These are phyloP conservation scores for Blastocystis sp. DNA, from an alignment of 352 stramenopile genomes.

Conservation along the genomic window DNA sequence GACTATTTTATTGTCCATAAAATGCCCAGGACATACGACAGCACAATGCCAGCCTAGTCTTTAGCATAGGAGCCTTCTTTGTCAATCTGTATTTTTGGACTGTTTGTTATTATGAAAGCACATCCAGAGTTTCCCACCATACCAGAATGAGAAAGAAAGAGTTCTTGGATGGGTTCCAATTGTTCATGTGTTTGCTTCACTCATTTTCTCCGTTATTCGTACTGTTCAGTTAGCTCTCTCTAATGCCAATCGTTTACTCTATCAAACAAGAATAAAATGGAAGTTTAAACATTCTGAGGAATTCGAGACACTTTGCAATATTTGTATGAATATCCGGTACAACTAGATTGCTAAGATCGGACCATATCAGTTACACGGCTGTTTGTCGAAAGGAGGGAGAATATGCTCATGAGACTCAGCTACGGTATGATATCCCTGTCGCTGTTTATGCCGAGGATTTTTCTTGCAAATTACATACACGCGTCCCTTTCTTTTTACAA, in stretches of 20 bases:
- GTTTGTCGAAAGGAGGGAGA: neutral
- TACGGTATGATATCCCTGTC: slow-evolving; percentile 79
- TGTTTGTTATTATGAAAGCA: too few species aligned
- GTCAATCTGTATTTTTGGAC: too few species aligned
- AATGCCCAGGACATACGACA: slow-evolving; percentile 58
- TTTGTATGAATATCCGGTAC: neutral
- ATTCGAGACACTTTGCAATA: neutral
- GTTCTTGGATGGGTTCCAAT: too few species aligned
- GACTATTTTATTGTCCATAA: slow-evolving; percentile 44
- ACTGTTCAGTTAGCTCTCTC: too few species aligned
- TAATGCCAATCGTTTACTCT: neutral
- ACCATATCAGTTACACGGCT: neutral
- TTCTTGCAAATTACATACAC: slow-evolving; percentile 83
- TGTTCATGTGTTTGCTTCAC: too few species aligned
- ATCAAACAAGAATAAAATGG: slow-evolving; percentile 23
- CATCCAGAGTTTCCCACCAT: too few species aligned
- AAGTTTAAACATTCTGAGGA: slow-evolving; percentile 11
- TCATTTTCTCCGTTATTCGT: too few species aligned
- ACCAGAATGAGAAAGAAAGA: too few species aligned
- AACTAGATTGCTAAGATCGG: neutral
- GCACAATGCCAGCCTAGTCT: slow-evolving; percentile 25
- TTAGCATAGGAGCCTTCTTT: too few species aligned
- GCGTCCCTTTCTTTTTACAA: slow-evolving; percentile 77
- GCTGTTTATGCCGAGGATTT: slow-evolving; percentile 83
- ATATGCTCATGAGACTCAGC: slow-evolving; percentile 57